Percentiles rank a stretch among this genome's conserved stretches.
Conservation (phyloP, 371 early-diverging fungal genomes). For the Rhizopus delemar region DNA sequence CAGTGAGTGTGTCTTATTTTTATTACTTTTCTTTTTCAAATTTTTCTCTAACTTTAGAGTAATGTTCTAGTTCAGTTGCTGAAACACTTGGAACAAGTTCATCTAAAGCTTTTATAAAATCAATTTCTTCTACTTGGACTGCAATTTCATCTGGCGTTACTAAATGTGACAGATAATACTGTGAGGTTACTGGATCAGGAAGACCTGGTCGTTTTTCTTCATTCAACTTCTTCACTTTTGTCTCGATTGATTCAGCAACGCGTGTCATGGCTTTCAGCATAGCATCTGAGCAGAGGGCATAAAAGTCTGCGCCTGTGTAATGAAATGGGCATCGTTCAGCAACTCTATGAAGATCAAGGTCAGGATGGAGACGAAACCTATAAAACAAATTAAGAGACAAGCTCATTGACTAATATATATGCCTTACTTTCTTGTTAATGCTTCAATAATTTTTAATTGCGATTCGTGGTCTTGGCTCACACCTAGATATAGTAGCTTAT, state of each 20-base stretch:
- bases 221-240: slow-evolving; percentile 49
- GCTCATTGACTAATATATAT: neutral
- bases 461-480: slow-evolving; percentile 84
- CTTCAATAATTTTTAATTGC: slow-evolving; percentile 86
- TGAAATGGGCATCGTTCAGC: slow-evolving; percentile 87
- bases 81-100: slow-evolving; percentile 91
- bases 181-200: slow-evolving; percentile 67
- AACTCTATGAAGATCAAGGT: slow-evolving; percentile 69
- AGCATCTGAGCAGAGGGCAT: slow-evolving; percentile 96
- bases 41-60: slow-evolving; percentile 73
- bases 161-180: slow-evolving; percentile 83
- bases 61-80: slow-evolving; percentile 85
- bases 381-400: neutral
- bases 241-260: slow-evolving; percentile 80
- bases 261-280: slow-evolving; percentile 94
- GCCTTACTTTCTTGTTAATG: slow-evolving; percentile 86
- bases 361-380: slow-evolving; percentile 81
- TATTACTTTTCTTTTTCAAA: slow-evolving; percentile 42
- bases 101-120: slow-evolving; percentile 81
- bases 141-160: slow-evolving; percentile 65
- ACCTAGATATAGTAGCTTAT: slow-evolving; percentile 93
- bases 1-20: no score
- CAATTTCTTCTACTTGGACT: slow-evolving; percentile 76
- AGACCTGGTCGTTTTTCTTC: slow-evolving; percentile 32
- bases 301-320: slow-evolving; percentile 97